phyloP scores from a whole-genome alignment of 2,329 filamentous ascomycete species.

The Pseudocercospora musae region DNA sequence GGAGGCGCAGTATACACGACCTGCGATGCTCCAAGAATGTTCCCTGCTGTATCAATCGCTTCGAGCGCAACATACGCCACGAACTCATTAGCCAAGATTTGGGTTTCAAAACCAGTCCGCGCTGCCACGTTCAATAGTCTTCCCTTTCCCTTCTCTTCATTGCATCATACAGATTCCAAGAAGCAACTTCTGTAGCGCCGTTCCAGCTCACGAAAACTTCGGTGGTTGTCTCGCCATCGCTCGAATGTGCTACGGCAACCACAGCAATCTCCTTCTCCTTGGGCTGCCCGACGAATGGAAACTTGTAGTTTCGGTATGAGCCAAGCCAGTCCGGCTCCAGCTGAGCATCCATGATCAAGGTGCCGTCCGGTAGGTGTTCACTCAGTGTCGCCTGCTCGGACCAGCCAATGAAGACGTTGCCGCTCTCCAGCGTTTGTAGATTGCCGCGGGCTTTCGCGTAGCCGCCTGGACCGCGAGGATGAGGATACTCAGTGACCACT shows the following conservation, averaged over 20 bases:
- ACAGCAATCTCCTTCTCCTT: background rate
- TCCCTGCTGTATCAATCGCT: background rate
- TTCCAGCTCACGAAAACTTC: slow-evolving; percentile 52
- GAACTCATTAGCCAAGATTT: background rate
- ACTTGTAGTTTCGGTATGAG: slow-evolving; percentile 52
- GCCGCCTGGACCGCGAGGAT: slow-evolving; percentile 32
- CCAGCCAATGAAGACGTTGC: slow-evolving; percentile 54
- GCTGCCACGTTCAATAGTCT: background rate
- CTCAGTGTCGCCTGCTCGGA: slow-evolving; percentile 30
- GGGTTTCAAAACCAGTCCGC: background rate
- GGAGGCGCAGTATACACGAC: background rate
- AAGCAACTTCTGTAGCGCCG: slow-evolving; percentile 37
- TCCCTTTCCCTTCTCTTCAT: background rate
- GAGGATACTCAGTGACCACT: slow-evolving; percentile 8
- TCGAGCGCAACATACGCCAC: background rate
- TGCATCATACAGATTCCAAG: slow-evolving; percentile 39
- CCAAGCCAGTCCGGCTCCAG: slow-evolving; percentile 30
- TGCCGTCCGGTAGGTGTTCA: slow-evolving; percentile 43
- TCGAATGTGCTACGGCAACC: background rate
- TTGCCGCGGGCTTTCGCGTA: slow-evolving; percentile 40
- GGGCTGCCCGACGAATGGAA: slow-evolving; percentile 41
- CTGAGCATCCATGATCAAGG: slow-evolving; percentile 49
- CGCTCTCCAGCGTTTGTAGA: slow-evolving; percentile 46
- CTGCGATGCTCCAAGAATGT: background rate
- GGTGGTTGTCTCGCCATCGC: background rate